Evolutionary conservation across 345 rosid genomes (phyloP), one percentile per base, ranked within the genome.

Genomic region (Conringia planisiliqua): DNA sequence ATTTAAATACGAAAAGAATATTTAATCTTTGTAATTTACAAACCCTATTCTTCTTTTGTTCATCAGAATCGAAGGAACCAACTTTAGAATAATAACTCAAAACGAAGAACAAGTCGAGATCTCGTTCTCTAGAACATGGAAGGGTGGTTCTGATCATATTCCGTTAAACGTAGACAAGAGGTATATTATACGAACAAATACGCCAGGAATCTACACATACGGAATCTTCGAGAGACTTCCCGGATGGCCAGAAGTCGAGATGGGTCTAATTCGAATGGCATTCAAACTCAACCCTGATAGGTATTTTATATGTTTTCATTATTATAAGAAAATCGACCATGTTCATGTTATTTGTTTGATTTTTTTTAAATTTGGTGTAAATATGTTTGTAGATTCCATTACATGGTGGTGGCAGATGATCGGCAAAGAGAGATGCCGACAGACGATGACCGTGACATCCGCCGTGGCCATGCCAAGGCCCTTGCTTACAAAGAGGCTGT

Each of bases 261-360:
- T 92, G 56, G 86, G 88, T 14, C 86, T 84, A 55, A 84, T 88
- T 58, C 84, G 98, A 72, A 80, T 92, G 10, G 88, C 78, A 3
- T 92, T 92, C 84, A 84, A 85, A 82, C 97, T 93, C 26, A 79
- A 91, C 61, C 87, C 90, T 39, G 87, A 92, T 80, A 89, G 84
- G 97, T 88, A 36, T 7, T 20, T 26, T 18, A 38, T 55, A 27
- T 20, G 10, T 38, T 72, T 8, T 42, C n/a, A 58, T 9, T 36
- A 22, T 22, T 22, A 17, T 35, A 24, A 22, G 6, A n/a, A 22
- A 24, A 20, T 40, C 17, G 3, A 59, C 1, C 6, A 14, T 16
- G 4, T 27, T 38, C 27, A 17, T 63, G 39, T 57, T 63, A 38
- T 44, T 9, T 76, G 8, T 48, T 30, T 27, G 32, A 27, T 13